A percentile compares a stretch with the other conserved stretches of the same genome.
phyloP scores from a whole-genome alignment of 768 basidiomycete genomes.

The Megacollybia marginata region DNA sequence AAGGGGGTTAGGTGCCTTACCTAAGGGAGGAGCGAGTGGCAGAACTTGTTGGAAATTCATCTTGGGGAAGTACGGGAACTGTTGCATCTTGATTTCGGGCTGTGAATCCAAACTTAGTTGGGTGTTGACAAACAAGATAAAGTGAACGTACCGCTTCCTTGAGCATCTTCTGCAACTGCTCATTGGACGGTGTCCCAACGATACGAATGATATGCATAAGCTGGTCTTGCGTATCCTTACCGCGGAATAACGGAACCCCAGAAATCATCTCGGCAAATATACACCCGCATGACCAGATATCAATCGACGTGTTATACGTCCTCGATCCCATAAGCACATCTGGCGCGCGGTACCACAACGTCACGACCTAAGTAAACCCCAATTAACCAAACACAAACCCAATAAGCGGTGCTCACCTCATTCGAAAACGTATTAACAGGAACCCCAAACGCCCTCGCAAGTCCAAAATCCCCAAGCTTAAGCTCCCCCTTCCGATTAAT shows the following conservation, averaged over 20 bases:
- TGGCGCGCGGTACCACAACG: too few species aligned
- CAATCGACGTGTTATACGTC: constrained; percentile 97
- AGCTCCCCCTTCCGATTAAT: not conserved
- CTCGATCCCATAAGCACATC: constrained; percentile 95
- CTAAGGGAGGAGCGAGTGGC: constrained; percentile 80
- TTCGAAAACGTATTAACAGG: constrained; percentile 99
- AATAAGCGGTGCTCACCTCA: constrained; percentile 54
- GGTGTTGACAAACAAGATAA: not conserved
- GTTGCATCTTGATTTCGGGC: constrained; percentile 81
- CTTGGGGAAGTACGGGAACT: constrained; percentile 82
- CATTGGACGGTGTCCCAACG: constrained; percentile 89
- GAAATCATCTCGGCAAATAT: constrained; percentile 99
- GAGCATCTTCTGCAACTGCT: constrained; percentile 79
- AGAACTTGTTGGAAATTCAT: constrained; percentile 76
- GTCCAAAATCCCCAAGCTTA: constrained; percentile 1
- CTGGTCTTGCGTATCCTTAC: constrained; percentile 95
- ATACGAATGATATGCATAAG: constrained; percentile 97
- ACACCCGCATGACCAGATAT: constrained; percentile 98
- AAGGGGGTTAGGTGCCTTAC: too few species aligned
- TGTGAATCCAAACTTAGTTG: constrained; percentile 18
- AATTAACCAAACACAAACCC: not conserved
- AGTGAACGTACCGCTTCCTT: constrained; percentile 84
- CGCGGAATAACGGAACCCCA: constrained; percentile 93
- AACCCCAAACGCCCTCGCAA: constrained; percentile 79
- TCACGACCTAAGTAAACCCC: constrained; percentile 97